These are phyloP conservation scores for Carex littledalei DNA, from an alignment of 176 grass and related monocot species.

Conservation along the genomic window DNA sequence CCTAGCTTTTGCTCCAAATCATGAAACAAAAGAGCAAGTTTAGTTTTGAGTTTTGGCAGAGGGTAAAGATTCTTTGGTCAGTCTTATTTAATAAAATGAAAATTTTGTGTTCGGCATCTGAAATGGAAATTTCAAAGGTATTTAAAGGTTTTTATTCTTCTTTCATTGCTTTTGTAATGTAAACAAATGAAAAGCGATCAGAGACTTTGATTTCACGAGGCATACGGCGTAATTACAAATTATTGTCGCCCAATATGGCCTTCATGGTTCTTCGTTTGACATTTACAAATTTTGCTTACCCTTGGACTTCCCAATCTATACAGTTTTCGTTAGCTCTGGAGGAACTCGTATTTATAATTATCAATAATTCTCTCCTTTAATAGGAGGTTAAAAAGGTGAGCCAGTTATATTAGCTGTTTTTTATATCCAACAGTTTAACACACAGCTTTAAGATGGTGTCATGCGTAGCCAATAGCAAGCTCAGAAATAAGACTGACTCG, in stretches of 20 bases:
- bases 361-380: not conserved
- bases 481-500: not conserved
- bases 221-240: not conserved
- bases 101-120: not conserved
- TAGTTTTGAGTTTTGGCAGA: slow-evolving; percentile 1
- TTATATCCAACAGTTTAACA: not conserved
- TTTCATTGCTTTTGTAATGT: not conserved
- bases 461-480: not conserved
- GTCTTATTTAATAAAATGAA: slow-evolving; percentile 9
- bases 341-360: not conserved
- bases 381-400: too few relatives aligned
- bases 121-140: not conserved
- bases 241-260: not conserved
- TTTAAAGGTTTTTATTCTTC: not conserved
- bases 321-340: too few relatives aligned
- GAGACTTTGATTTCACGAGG: not conserved
- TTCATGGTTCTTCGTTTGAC: not conserved
- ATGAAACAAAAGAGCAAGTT: slow-evolving; percentile 31
- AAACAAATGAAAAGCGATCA: not conserved
- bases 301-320: not conserved
- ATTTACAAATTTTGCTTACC: not conserved
- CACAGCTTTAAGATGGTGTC: not conserved
- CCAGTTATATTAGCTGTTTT: not conserved
- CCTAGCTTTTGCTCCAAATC: slow-evolving; percentile 48
- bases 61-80: not conserved